Evolutionary conservation across 1,139 yeast species (phyloP), one percentile per base, ranked within the genome.

Genomic region (Yamadazyma epiphylla): DNA sequence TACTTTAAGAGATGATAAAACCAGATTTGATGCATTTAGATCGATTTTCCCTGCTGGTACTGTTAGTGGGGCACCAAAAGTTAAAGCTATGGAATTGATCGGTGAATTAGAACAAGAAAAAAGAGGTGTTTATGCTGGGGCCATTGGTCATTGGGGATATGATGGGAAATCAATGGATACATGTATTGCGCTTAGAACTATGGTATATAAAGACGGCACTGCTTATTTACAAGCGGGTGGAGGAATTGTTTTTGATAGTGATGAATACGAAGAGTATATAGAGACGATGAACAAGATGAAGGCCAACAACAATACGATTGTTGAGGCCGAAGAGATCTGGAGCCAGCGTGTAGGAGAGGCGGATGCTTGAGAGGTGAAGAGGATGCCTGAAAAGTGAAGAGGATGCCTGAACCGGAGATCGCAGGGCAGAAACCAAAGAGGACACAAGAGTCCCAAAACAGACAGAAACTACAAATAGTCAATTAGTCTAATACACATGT

Each of bases 21-120:
- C 94, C 12, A 71, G 97, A 42, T 91, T 91, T 52, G 98, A 91
- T 61, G 98, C 98, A 0, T 88, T 91, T 59, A 74, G 98, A 54
- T 88, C 96, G 6, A 86, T 91, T 36, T 91, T 91, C 76, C 98
- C 98, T 14, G 98, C 98, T 2, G 98, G 98, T 26, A 91, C 98
- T 1, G 97, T 91, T 10, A 82, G 95, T 39, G 98, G 98, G 24
- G 97, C 98, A 1, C 98, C 98, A 33, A 91, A 91, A 60, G 95
- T 91, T 28, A 77, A 77, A 45, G 98, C 98, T 7, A 91, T 91
- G 98, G 94, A 89, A 57, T 69, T 91, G 30, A 87, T 91, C 49
- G 83, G 84, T 17, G 95, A 86, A 52, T 65, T 91, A 31, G 98
- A 91, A 54, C 71, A 77, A 42, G 97, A 91, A 53, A 86, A 88